Base-by-base conservation (phyloP, 306 rosid genomes). In the Cicer cuneatum region DNA sequence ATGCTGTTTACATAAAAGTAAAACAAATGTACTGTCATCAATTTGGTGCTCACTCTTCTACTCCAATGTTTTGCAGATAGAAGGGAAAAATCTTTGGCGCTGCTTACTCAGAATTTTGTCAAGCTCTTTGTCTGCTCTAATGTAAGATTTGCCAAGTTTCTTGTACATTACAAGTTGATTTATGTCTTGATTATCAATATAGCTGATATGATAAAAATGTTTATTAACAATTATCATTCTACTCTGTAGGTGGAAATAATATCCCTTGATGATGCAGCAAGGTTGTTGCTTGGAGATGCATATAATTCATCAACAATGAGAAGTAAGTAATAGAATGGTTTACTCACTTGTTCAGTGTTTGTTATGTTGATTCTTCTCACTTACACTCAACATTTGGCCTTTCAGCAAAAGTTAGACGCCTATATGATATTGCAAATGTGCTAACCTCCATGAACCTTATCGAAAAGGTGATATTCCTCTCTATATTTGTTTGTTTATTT, bases 241-340 rank as follows among this genome's bases (percentile, higher is more conserved):
- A 7, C 14, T 67, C 18, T 59, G 8, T 67, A 94, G 99, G 83
- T 73, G 11, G 86, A 90, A 42, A 7, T 89, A 79, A 88, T 94
- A 70, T 91, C 99, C 66, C 97, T 94, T 51, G 99, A 94, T 2
- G 97, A 92, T 47, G 99, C 96, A 16, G 97, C 97, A n/a, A 90
- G 65, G 46, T 81, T 86, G 71, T 79, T 94, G 82, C 96, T 94
- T 9, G 99, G 99, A n/a, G 93, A 92, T 82, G 87, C 82, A 10
- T 86, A 87, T 18, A 88, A 84, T 58, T 51, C 87, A 33, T 83
- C 97, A n/a, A 43, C 88, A 53, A 90, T 88, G 97, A 90, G 99
- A 87, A 92, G 99, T 80, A 74, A 69, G 80, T 91, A 79, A 69
- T 15, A 45, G 10, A 7, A 4, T 9, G 24, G 29, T 53, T 75